phyloP scores from a whole-genome alignment of 1,284 basidiomycete species.

The Flammula alnicola region DNA sequence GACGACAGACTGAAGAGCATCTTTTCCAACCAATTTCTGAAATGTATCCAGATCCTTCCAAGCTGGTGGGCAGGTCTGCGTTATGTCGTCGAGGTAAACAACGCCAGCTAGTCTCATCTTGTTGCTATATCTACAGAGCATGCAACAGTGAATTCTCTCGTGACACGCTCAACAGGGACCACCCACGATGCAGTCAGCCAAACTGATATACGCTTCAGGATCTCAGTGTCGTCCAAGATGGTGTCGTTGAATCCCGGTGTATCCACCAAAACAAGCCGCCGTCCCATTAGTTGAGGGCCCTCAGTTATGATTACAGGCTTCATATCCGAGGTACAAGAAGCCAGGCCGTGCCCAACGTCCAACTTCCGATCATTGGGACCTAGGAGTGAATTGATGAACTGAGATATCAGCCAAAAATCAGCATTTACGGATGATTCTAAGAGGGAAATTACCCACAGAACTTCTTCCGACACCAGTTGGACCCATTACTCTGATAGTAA shows the following conservation, averaged over 20 bases:
- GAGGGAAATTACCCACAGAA: constrained; percentile 5
- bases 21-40: too few relatives aligned
- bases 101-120: too few relatives aligned
- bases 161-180: too few relatives aligned
- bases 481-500: constrained; percentile 1
- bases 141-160: background rate
- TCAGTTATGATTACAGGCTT: background rate
- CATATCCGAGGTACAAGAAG: constrained; percentile 9
- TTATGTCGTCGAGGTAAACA: too few relatives aligned
- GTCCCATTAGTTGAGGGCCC: background rate
- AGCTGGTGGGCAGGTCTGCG: too few relatives aligned
- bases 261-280: constrained; percentile 27
- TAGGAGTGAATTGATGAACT: constrained; percentile 15
- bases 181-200: constrained; percentile 12
- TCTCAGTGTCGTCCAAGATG: constrained; percentile 22
- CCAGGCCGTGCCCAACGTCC: constrained; percentile 7
- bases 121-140: too few relatives aligned
- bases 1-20: too few relatives aligned
- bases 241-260: constrained; percentile 33
- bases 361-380: background rate
- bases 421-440: background rate
- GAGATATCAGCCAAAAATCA: background rate
- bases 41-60: too few relatives aligned
- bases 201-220: constrained; percentile 21
- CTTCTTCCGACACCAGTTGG: constrained; percentile 17